phyloP scores from a whole-genome alignment of 768 basidiomycete species.

The Flagelloscypha sp. region DNA sequence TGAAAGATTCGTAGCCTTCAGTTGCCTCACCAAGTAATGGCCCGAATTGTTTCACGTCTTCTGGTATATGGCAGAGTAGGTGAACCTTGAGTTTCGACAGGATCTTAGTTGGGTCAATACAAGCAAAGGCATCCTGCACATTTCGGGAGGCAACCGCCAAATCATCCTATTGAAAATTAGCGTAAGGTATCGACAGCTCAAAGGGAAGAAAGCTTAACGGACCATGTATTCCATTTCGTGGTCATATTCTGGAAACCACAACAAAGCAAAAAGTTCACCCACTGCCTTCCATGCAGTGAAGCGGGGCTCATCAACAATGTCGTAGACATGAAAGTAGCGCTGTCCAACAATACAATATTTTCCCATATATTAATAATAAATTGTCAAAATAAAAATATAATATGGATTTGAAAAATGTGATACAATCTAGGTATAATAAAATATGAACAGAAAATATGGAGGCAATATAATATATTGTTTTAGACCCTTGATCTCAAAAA shows the following conservation, averaged over 20 bases:
- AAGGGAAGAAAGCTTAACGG: conserved; percentile 1
- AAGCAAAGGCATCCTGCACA: conserved; percentile 26
- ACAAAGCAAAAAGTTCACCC: conserved; percentile 25
- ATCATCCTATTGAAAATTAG: conserved; percentile 10
- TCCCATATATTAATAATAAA: too few relatives aligned
- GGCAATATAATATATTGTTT: too few relatives aligned
- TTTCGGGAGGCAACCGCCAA: conserved; percentile 18
- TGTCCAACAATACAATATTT: too few relatives aligned
- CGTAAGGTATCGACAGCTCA: conserved; percentile 7
- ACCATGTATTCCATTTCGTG: conserved; percentile 27
- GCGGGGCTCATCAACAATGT: conserved; percentile 17
- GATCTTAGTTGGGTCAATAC: conserved; percentile 27
- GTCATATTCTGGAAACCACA: conserved; percentile 35
- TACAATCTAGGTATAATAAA: too few relatives aligned
- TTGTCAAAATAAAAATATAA: too few relatives aligned
- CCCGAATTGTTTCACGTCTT: conserved; percentile 28
- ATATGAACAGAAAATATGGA: too few relatives aligned
- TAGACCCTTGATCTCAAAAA: too few relatives aligned
- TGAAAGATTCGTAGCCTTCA: conserved; percentile 32
- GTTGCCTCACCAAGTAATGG: conserved; percentile 26
- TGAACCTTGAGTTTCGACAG: conserved; percentile 28
- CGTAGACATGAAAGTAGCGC: too few relatives aligned
- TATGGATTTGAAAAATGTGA: too few relatives aligned
- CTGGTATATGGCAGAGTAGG: conserved; percentile 23
- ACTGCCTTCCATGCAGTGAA: conserved; percentile 23